A percentile compares a stretch with the other conserved stretches of the same genome.
phyloP scores from a whole-genome alignment of 225 moss, liverwort and hornwort genomes.

The Bryoerythrophyllum caledonicum region DNA sequence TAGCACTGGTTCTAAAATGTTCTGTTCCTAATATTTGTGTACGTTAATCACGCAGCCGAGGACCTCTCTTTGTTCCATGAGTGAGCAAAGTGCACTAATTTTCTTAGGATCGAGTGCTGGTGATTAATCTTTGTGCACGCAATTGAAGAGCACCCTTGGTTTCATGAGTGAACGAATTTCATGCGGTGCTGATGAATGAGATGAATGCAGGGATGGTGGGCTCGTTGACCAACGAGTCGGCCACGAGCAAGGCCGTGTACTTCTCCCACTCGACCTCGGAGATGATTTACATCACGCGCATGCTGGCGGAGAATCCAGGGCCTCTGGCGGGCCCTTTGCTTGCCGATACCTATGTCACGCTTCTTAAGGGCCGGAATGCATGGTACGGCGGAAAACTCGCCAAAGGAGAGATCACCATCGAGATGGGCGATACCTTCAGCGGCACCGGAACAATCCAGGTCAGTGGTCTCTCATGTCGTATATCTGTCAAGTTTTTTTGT shows the following conservation, averaged over 20 bases:
- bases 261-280: conserved; percentile 93
- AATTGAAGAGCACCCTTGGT: background rate
- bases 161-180: background rate
- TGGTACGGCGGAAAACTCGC: conserved; percentile 97
- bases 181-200: background rate
- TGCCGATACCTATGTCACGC: conserved; percentile 95
- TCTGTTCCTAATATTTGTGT: background rate
- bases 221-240: conserved; percentile 87
- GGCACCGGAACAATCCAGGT: conserved; percentile 99
- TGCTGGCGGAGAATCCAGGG: conserved; percentile 90
- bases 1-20: too few relatives aligned
- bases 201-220: conserved; percentile 87
- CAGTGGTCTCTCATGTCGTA: background rate
- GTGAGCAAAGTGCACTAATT: background rate
- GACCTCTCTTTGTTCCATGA: background rate
- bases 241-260: conserved; percentile 96
- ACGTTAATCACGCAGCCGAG: background rate
- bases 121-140: background rate
- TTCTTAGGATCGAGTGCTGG: too few relatives aligned
- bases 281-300: conserved; percentile 90
- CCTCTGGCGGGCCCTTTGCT: conserved; percentile 87
- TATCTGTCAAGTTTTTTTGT: too few relatives aligned
- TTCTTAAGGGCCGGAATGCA: conserved; percentile 97
- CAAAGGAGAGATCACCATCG: conserved; percentile 77
- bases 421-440: conserved; percentile 88